Conservation (phyloP, 2,329 filamentous ascomycete species). For the Alternaria gansuensis region DNA sequence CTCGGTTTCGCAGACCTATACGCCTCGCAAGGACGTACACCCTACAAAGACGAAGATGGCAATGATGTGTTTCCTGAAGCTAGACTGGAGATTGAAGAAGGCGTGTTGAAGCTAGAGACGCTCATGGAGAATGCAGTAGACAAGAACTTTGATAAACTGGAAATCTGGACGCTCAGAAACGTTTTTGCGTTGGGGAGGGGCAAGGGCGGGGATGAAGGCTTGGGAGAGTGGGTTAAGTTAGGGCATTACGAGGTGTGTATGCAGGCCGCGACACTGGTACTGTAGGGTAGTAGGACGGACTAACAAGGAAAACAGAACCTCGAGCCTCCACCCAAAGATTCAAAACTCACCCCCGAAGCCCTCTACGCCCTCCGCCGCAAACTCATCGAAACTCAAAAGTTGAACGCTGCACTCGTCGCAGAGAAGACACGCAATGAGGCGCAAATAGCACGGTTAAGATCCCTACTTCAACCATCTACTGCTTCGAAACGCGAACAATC, state of each 20-base stretch:
- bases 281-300: not conserved
- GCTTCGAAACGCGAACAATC: slow-evolving; percentile 32
- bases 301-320: slow-evolving; percentile 35
- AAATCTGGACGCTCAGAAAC: slow-evolving; percentile 89
- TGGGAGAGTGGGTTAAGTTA: slow-evolving; percentile 79
- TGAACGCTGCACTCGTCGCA: slow-evolving; percentile 73
- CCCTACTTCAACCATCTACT: slow-evolving; percentile 56
- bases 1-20: slow-evolving; percentile 76
- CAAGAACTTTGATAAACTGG: slow-evolving; percentile 61
- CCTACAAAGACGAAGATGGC: slow-evolving; percentile 55
- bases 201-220: slow-evolving; percentile 58
- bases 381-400: slow-evolving; percentile 78
- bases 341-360: slow-evolving; percentile 69
- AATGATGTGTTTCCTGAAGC: slow-evolving; percentile 59
- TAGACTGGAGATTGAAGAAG: slow-evolving; percentile 82
- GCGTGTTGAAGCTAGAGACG: slow-evolving; percentile 63
- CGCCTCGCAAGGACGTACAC: slow-evolving; percentile 58
- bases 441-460: slow-evolving; percentile 71
- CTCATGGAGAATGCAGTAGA: slow-evolving; percentile 61
- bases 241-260: slow-evolving; percentile 78
- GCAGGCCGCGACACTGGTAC: not conserved
- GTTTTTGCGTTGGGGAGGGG: slow-evolving; percentile 65
- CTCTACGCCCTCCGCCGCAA: slow-evolving; percentile 77
- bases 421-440: slow-evolving; percentile 77
- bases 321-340: slow-evolving; percentile 32